These are phyloP conservation scores for Citrus sinensis DNA, from an alignment of 345 rosid genomes.

Conservation along the genomic window DNA sequence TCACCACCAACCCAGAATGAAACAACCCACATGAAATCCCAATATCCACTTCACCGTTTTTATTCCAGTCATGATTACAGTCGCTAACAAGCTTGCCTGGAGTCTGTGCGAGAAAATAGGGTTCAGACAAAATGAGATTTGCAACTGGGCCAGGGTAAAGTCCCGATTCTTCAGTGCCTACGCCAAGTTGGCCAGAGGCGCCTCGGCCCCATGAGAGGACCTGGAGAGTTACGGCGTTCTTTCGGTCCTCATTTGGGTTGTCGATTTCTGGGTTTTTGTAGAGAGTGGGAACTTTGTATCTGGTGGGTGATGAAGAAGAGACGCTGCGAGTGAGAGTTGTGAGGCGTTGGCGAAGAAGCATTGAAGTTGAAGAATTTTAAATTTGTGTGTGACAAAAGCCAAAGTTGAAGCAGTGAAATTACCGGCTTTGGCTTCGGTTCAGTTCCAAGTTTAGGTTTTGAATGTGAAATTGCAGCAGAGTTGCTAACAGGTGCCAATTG, in stretches of 20 bases:
- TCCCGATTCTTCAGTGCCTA: conserved; percentile 73
- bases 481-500: neutral
- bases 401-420: neutral
- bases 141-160: conserved; percentile 72
- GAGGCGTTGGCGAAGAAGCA: conserved; percentile 21
- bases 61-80: neutral
- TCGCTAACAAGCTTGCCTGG: conserved; percentile 43
- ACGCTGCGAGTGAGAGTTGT: conserved; percentile 12
- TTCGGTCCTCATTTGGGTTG: conserved; percentile 14
- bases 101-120: conserved; percentile 48
- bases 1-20: conserved; percentile 64
- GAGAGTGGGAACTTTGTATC: conserved; percentile 41
- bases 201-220: conserved; percentile 92
- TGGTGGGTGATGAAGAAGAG: conserved; percentile 20
- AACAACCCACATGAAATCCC: conserved; percentile 85
- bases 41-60: conserved; percentile 23
- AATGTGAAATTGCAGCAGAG: neutral
- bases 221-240: conserved; percentile 42
- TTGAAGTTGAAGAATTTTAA: neutral
- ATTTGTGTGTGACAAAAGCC: neutral
- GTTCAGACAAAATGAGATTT: conserved; percentile 43
- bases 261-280: conserved; percentile 40
- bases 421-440: neutral
- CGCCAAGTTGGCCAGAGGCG: conserved; percentile 91
- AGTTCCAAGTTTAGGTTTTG: neutral